Evolutionary conservation across 2,329 filamentous ascomycete species (phyloP).

Genomic region (Chrysoporthe puriensis): DNA sequence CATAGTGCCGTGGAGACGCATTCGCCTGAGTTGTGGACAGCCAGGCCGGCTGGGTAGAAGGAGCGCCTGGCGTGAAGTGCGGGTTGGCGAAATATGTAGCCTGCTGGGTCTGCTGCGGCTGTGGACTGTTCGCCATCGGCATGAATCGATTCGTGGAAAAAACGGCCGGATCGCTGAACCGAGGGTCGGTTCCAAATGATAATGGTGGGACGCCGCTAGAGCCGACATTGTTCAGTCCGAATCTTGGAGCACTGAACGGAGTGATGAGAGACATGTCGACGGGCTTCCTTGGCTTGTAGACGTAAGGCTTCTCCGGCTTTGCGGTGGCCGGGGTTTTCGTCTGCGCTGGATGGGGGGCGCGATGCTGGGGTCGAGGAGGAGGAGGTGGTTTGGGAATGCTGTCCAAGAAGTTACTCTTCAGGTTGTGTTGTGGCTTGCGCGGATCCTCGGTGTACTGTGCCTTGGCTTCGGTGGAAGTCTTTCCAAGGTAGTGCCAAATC

Average conservation of each 20-base stretch:
- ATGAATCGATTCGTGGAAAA: conserved; percentile 35
- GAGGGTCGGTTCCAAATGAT: conserved; percentile 34
- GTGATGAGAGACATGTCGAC: conserved; percentile 32
- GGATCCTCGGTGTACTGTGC: conserved; percentile 88
- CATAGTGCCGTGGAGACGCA: background rate
- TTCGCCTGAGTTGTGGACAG: conserved; percentile 8
- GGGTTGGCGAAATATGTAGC: conserved; percentile 3
- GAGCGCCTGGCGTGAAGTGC: conserved; percentile 14
- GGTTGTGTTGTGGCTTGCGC: conserved; percentile 60
- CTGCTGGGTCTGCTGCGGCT: conserved; percentile 31
- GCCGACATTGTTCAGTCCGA: conserved; percentile 35
- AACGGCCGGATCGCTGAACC: conserved; percentile 29
- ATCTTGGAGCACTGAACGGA: conserved; percentile 42
- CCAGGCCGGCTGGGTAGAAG: conserved; percentile 23
- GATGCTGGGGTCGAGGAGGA: conserved; percentile 30
- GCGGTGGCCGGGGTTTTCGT: conserved; percentile 21
- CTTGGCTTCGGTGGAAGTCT: conserved; percentile 84
- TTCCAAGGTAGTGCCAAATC: conserved; percentile 87
- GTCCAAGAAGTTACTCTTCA: conserved; percentile 73
- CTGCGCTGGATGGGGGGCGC: conserved; percentile 28
- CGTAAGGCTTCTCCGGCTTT: conserved; percentile 53
- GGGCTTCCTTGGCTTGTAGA: conserved; percentile 54
- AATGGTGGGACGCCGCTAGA: conserved; percentile 25
- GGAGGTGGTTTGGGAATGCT: conserved; percentile 57
- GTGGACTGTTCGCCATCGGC: conserved; percentile 36